Conservation (phyloP, 2,329 filamentous ascomycete species). For the Pseudocercospora macadamiae region DNA sequence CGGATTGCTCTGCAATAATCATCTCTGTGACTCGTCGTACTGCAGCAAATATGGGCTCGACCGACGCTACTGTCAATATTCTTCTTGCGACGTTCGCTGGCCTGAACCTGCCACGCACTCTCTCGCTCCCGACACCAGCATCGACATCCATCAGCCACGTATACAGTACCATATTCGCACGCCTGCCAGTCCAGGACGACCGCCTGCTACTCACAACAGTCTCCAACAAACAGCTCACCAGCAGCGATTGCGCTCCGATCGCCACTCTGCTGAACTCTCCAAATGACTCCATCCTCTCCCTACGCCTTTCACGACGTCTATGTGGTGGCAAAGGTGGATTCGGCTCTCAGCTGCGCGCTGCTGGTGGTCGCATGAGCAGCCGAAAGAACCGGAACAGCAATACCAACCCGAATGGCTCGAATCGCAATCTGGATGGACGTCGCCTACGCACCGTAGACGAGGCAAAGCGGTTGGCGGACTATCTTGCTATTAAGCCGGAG, state of each 20-base stretch:
- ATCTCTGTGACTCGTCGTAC: neutral
- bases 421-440: constrained; percentile 88
- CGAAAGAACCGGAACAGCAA: constrained; percentile 77
- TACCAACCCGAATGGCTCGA: constrained; percentile 80
- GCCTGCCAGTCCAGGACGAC: constrained; percentile 59
- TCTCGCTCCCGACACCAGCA: constrained; percentile 72
- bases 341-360: constrained; percentile 92
- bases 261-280: constrained; percentile 61
- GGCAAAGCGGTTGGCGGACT: constrained; percentile 92
- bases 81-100: constrained; percentile 84
- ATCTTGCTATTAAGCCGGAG: constrained; percentile 91
- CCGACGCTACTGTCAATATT: constrained; percentile 65
- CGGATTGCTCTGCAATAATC: no score
- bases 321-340: constrained; percentile 97
- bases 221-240: constrained; percentile 70
- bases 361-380: constrained; percentile 97
- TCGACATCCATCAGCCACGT: constrained; percentile 66
- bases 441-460: constrained; percentile 90
- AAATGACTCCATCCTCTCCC: constrained; percentile 69
- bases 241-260: constrained; percentile 58
- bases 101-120: constrained; percentile 77
- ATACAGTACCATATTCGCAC: constrained; percentile 66
- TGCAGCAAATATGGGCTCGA: constrained; percentile 8
- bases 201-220: constrained; percentile 80
- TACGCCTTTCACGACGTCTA: constrained; percentile 77